Base-by-base conservation (phyloP, 192 early-diverging fungal genomes). In the Spinellus fusiger region DNA sequence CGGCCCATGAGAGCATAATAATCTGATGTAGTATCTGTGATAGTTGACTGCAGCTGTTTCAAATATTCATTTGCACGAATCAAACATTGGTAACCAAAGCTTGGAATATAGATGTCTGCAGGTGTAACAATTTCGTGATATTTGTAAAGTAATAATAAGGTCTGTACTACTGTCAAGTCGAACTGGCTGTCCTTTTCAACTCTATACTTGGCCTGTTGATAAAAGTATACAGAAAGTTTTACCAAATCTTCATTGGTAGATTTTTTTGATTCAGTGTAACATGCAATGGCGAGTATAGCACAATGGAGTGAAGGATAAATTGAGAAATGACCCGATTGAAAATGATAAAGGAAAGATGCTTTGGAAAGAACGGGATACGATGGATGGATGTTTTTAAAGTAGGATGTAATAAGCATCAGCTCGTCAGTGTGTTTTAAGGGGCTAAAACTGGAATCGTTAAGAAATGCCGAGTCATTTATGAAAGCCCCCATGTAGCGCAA, bases 111-210 rank as follows among this genome's bases (percentile, higher is more conserved):
- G 5, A 31, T 51, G 27, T 49, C 59, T 9, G 49, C 49, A 10
- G 59, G 59, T 9, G 59, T 61, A 35, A 50, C 29, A 4, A 61
- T 13, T 9, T 61, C 59, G 18, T 61, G 47, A 50, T 61, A 51
- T 38, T 61, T 61, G 15, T 61, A 61, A 6, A 61, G 27, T 15
- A 61, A 27, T 5, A 61, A 35, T 4, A 61, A 33, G 12, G 49
- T 61, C 25, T 61, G 59, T 20, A 35, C 49, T 13, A 32, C 31
- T 10, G 31, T 22, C 9, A 61, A 33, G 16, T 44, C 18, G 40
- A 44, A 3, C 3, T 18, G 40, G 10, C 18, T 12, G 18, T 44
- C 40, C 15, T 12, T 44, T 2, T 44, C 40, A 18, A 44, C 10
- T 44, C 40, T 44, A 3, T 12, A n/a, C 40, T 44, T 44, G 40